Conservation (phyloP, 2,329 filamentous ascomycete species). For the Acrodontium crateriforme region DNA sequence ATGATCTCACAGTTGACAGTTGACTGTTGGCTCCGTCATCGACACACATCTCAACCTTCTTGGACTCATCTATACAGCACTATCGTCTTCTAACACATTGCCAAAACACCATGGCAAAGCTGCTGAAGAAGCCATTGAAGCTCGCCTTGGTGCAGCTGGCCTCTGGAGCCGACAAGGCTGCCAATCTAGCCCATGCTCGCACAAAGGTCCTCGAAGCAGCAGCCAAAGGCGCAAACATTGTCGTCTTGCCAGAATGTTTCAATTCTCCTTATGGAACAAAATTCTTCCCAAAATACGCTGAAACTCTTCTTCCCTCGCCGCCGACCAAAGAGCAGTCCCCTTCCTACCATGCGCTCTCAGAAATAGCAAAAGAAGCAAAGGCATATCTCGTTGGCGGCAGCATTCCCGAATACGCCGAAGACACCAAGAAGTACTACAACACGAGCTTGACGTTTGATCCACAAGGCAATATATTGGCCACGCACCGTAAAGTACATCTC, state of each 20-base stretch:
- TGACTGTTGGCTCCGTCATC: too few relatives aligned
- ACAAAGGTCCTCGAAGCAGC: slow-evolving; percentile 74
- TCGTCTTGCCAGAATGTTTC: slow-evolving; percentile 96
- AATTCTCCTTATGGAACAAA: slow-evolving; percentile 92
- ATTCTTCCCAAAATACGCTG: slow-evolving; percentile 85
- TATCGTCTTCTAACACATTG: not conserved
- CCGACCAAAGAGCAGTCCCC: slow-evolving; percentile 58
- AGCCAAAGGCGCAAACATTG: slow-evolving; percentile 60
- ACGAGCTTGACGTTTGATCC: slow-evolving; percentile 76
- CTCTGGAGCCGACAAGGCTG: slow-evolving; percentile 60
- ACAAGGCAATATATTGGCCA: slow-evolving; percentile 63
- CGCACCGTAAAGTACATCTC: slow-evolving; percentile 85
- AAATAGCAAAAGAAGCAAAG: slow-evolving; percentile 63
- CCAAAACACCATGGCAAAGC: slow-evolving; percentile 30
- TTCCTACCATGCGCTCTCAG: slow-evolving; percentile 70
- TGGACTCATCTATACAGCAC: too few relatives aligned
- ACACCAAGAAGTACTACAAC: slow-evolving; percentile 70
- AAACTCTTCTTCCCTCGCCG: slow-evolving; percentile 68
- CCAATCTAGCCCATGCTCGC: slow-evolving; percentile 70
- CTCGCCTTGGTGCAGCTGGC: slow-evolving; percentile 72
- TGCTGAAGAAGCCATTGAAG: slow-evolving; percentile 65
- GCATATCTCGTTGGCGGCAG: slow-evolving; percentile 82
- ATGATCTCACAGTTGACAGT: too few relatives aligned
- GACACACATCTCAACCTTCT: too few relatives aligned
- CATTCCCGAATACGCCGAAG: slow-evolving; percentile 66